Conservation (phyloP, 352 stramenopile genomes). For the Blastocystis sp. region DNA sequence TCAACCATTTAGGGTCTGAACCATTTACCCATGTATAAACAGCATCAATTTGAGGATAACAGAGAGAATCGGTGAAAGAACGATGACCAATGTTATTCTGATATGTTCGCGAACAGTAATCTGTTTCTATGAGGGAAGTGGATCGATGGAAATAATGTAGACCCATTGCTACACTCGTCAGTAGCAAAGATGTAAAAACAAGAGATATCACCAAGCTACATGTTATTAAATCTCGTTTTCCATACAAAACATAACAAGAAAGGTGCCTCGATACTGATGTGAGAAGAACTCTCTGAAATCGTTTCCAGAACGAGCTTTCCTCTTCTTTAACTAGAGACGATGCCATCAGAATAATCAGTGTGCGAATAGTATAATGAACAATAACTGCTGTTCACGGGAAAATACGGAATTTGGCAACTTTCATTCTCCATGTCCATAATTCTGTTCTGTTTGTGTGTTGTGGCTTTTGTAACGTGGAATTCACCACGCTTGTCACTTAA, state of each 20-base stretch:
- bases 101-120: slow-evolving; percentile 44
- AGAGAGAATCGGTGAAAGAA: slow-evolving; percentile 52
- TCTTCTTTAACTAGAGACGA: background rate
- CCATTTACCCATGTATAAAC: slow-evolving; percentile 93
- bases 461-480: background rate
- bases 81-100: slow-evolving; percentile 51
- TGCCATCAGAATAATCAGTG: background rate
- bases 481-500: background rate
- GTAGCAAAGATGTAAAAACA: background rate
- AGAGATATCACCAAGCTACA: slow-evolving; percentile 2
- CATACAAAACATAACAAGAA: slow-evolving; percentile 39
- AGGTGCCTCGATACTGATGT: slow-evolving; percentile 16
- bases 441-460: background rate
- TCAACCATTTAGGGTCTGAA: slow-evolving; percentile 79
- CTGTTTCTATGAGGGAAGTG: background rate
- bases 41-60: slow-evolving; percentile 77
- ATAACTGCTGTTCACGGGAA: background rate
- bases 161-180: background rate
- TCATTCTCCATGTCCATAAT: background rate
- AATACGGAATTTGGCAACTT: background rate
- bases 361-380: background rate
- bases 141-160: background rate
- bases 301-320: slow-evolving; percentile 28
- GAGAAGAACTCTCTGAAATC: slow-evolving; percentile 39
- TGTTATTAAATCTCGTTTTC: background rate